Base-by-base conservation (phyloP, 2,329 filamentous ascomycete species). In the Orbilia quercus region DNA sequence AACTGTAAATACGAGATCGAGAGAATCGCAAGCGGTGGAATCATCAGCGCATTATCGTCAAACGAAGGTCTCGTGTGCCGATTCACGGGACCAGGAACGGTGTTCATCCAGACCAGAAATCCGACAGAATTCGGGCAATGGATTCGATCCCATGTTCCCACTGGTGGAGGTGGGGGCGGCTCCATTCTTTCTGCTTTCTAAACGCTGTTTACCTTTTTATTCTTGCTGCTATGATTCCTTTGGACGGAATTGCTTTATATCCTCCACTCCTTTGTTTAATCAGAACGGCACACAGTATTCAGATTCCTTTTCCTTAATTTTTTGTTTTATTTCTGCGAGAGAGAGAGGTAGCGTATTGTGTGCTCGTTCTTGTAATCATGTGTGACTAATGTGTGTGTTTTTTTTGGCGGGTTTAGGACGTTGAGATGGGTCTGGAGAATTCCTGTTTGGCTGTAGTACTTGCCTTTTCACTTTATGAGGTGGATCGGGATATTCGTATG, bases 1-100 rank as follows among this genome's bases (percentile, higher is more conserved):
- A 97, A 97, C 80, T 93, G 91, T 79, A 92, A 96, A 79, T 99
- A 98, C 78, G 85, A 91, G 2, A 88, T 99, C 75, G 92, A 97
- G 82, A 89, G 95, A 14, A 90, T 96, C 2, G 89, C 94, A 0
- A 95, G 91, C 1, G 95, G 95, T 1, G 95, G 95, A 38, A 88
- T 99, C 75, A 90, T 99, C n/a, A 94, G 91, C n/a, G 89, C 89
- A 7, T 81, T 96, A 20, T 88, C 89, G 25, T 89, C 91, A 0
- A 90, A 86, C 0, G 95, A 99, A 81, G 95, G 95, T 0, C 83
- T 98, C 36, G 93, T 96, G 2, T 99, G 95, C 84, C 96, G 92
- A 79, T 98, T 98, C 76, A 31, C 63, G 77, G 83, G 91, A 0
- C 95, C 95, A 0, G 95, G 95, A 0, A 96, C 92, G 0, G 86